phyloP scores from a whole-genome alignment of 495 filamentous ascomycete species.

The Xylaria cubensis region DNA sequence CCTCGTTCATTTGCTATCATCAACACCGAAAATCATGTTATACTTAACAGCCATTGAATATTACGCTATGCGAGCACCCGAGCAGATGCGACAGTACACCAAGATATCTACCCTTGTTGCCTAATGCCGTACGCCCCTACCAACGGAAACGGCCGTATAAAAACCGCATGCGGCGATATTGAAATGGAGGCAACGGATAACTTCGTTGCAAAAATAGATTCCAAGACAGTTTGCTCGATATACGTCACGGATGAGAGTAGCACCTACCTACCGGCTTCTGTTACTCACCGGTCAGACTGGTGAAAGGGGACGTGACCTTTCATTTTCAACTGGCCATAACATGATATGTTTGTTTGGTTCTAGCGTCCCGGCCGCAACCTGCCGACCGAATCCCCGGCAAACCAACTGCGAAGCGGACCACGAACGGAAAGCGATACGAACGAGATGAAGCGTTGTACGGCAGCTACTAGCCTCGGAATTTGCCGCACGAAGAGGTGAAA shows the following conservation, averaged over 20 bases:
- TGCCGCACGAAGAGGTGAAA: not conserved
- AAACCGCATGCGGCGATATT: not conserved
- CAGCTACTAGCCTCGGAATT: not conserved
- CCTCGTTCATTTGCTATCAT: not conserved
- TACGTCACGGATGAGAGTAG: not conserved
- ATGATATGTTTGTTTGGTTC: not conserved
- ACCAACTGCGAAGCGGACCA: not conserved
- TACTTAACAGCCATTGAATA: not conserved
- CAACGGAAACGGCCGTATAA: not conserved
- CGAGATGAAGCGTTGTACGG: not conserved
- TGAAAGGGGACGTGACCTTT: conserved; percentile 6
- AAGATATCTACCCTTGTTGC: not conserved
- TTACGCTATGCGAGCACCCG: not conserved
- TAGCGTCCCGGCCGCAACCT: not conserved
- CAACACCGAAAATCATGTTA: not conserved
- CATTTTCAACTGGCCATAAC: not conserved
- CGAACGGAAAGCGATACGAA: not conserved
- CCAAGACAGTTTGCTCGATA: conserved; percentile 1
- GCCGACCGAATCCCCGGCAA: not conserved
- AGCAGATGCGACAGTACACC: not conserved
- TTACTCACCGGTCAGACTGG: not conserved
- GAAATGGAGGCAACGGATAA: not conserved
- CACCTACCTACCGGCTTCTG: conserved; percentile 5
- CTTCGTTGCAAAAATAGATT: not conserved
- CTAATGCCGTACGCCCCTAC: conserved; percentile 1